phyloP scores from a whole-genome alignment of 768 basidiomycete genomes.

The Naganishia friedmannii region DNA sequence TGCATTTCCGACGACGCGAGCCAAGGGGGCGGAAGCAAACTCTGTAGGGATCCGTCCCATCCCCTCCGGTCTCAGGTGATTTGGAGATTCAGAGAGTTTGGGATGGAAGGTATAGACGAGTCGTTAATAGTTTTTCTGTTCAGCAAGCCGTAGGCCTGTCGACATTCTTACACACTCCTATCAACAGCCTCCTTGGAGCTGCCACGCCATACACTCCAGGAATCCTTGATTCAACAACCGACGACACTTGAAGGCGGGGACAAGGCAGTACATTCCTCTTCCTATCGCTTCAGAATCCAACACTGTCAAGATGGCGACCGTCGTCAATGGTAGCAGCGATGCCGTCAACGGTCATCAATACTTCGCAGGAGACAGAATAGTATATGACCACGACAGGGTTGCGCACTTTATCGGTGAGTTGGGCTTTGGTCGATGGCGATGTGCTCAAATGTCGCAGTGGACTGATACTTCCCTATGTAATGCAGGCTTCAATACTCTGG shows the following conservation, averaged over 20 bases:
- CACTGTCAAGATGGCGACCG: constrained; percentile 22
- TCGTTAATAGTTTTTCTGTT: background rate
- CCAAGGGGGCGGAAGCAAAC: background rate
- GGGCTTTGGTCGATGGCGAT: too few relatives aligned
- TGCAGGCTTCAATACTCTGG: constrained; percentile 86
- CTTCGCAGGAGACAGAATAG: constrained; percentile 15
- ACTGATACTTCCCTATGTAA: background rate
- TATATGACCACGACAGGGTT: constrained; percentile 61
- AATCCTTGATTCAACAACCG: background rate
- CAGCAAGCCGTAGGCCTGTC: background rate
- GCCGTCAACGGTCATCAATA: constrained; percentile 22
- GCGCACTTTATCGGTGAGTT: constrained; percentile 64
- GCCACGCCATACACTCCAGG: background rate
- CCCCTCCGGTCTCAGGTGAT: too few relatives aligned
- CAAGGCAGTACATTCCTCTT: constrained; percentile 1
- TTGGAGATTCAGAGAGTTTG: too few relatives aligned
- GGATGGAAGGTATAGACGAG: background rate
- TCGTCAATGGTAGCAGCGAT: constrained; percentile 24
- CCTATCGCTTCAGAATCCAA: background rate
- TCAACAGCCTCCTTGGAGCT: background rate
- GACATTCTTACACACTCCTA: background rate
- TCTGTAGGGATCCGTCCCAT: background rate
- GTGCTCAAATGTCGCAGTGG: background rate
- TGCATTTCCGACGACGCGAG: constrained; percentile 1
- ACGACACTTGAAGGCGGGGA: background rate